Conservation (phyloP, 208 protist species). For the Acanthamoeba triangularis region DNA sequence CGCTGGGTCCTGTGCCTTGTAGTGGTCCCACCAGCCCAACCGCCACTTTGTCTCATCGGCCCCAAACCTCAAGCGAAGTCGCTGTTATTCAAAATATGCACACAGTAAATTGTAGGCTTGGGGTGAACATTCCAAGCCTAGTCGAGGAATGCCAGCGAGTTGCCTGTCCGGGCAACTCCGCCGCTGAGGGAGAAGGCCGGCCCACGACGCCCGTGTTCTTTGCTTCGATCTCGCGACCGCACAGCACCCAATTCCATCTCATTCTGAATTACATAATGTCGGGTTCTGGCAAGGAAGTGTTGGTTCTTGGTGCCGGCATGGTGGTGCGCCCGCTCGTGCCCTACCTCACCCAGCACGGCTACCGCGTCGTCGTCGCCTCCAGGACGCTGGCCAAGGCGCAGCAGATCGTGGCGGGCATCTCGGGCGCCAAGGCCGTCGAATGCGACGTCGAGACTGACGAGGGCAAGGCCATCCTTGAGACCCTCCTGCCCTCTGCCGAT, state of each 20-base stretch:
- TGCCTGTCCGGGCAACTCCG: neutral
- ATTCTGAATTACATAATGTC: conserved; percentile 5
- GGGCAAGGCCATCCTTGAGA: conserved; percentile 81
- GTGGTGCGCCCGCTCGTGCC: conserved; percentile 88
- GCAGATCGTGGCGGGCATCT: conserved; percentile 65
- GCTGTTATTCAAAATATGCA: too few relatives aligned
- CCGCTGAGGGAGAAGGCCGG: neutral
- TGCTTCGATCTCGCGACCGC: neutral
- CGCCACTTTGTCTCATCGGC: too few relatives aligned
- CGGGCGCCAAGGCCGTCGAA: conserved; percentile 43
- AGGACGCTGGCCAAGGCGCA: conserved; percentile 70
- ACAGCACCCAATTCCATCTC: neutral
- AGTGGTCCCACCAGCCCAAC: too few relatives aligned
- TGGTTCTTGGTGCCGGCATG: conserved; percentile 90
- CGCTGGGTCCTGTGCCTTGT: neutral
- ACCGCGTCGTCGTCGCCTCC: conserved; percentile 85
- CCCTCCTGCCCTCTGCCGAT: conserved; percentile 85
- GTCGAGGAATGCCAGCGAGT: neutral
- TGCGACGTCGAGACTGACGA: conserved; percentile 83
- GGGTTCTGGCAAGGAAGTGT: conserved; percentile 75
- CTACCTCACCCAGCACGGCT: conserved; percentile 86
- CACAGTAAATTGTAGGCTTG: too few relatives aligned
- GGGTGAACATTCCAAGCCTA: neutral
- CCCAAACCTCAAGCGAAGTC: too few relatives aligned
- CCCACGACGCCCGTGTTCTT: neutral